Evolutionary conservation across 2,329 filamentous ascomycete species (phyloP), one percentile per base, ranked within the genome.

Genomic region (Pezicula neosporulosa): DNA sequence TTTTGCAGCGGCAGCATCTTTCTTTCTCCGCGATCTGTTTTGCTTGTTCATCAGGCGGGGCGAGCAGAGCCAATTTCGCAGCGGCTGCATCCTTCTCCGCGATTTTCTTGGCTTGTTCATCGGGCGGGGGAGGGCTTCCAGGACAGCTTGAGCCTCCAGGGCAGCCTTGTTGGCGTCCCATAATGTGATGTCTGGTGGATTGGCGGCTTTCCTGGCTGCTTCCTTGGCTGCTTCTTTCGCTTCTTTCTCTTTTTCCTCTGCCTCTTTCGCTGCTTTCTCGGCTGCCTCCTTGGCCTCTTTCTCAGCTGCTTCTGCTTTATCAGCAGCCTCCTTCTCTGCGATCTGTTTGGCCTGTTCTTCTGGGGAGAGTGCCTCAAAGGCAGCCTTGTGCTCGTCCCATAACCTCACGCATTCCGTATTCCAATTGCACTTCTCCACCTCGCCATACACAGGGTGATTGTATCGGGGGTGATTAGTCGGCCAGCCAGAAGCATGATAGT

Each of bases 401-500:
- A 77, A 70, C 24, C 70, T 72, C 10, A 89, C 82, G 59, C 86
- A 89, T 4, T 82, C 78, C 5, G 71, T 66, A 41, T 83, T 76
- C 85, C 85, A 89, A 62, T 89, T 89, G 68, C 85, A 89, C 57
- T 77, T 73, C 64, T 89, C 86, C 0, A 89, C 85, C 66, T 87
- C 82, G 6, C 83, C 85, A 61, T 84, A 87, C 48, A 83, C 80
- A 1, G 85, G 84, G 63, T 89, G 86, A 44, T 74, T 83, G 69
- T 78, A 86, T 28, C 86, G 75, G 1, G 82, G 84, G 63, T 89
- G 86, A 3, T 74, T 73, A 48, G 77, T 79, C 2, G 85, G 86
- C 86, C 86, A 89, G 53, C 82, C 80, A 1, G 85, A 89, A 1
- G 86, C 86, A 65, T 89, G 86, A 61, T 88, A 90, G 66, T 89